Evolutionary conservation across 306 rosid genomes (phyloP).

Genomic region (Dalbergia cultrata): DNA sequence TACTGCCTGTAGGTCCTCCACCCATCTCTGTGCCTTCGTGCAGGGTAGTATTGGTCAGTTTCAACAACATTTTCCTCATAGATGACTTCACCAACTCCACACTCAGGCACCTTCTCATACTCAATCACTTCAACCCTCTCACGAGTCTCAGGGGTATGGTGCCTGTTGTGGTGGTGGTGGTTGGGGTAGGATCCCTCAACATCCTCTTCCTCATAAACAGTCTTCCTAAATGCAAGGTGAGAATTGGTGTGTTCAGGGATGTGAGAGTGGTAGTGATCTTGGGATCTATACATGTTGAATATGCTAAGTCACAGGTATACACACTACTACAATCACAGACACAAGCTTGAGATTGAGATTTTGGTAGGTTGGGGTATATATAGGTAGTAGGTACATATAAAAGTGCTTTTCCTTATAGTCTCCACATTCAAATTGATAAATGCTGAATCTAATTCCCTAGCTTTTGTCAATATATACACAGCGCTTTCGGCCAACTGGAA

Average conservation of each 20-base stretch:
- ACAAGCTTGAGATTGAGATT: neutral
- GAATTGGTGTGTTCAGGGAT: constrained; percentile 52
- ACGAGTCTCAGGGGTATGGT: constrained; percentile 24
- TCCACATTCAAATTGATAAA: neutral
- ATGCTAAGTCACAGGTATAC: neutral
- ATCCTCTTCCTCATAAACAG: constrained; percentile 36
- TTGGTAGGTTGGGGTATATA: constrained; percentile 3
- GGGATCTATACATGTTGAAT: neutral
- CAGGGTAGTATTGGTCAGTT: neutral
- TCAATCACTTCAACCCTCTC: constrained; percentile 58
- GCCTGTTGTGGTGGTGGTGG: neutral
- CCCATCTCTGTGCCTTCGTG: constrained; percentile 32
- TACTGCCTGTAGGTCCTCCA: constrained; percentile 46
- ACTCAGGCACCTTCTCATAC: constrained; percentile 39
- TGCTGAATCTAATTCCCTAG: constrained; percentile 50
- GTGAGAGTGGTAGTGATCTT: constrained; percentile 23
- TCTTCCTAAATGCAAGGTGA: constrained; percentile 39
- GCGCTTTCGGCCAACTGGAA: neutral
- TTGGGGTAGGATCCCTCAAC: neutral
- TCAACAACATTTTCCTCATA: constrained; percentile 47
- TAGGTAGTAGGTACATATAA: neutral
- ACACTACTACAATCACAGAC: neutral
- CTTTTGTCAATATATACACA: constrained; percentile 33
- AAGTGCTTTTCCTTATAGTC: neutral
- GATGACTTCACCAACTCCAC: constrained; percentile 30